phyloP scores from a whole-genome alignment of 805 yeast species.

The Torulaspora indica region DNA sequence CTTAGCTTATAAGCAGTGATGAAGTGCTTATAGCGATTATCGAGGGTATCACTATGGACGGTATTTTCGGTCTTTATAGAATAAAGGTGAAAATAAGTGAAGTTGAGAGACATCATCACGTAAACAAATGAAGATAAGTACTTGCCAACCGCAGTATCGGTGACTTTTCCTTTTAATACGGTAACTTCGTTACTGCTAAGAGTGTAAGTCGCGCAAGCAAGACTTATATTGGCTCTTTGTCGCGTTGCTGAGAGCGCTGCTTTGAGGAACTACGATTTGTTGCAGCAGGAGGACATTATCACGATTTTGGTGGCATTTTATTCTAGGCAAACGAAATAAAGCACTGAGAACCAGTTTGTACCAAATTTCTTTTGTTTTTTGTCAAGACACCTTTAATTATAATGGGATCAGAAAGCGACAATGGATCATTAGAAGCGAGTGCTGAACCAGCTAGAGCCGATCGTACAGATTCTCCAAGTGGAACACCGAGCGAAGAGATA shows the following conservation, averaged over 20 bases:
- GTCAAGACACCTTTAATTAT: not conserved
- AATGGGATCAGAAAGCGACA: slow-evolving; percentile 13
- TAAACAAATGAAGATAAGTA: slow-evolving; percentile 9
- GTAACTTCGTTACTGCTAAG: slow-evolving; percentile 11
- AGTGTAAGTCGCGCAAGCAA: not conserved
- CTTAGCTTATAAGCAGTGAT: too few species aligned
- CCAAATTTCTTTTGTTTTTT: not conserved
- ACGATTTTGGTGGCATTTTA: too few species aligned
- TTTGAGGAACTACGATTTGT: too few species aligned
- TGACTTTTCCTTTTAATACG: slow-evolving; percentile 8
- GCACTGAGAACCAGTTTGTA: too few species aligned
- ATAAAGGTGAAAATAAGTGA: slow-evolving; percentile 8
- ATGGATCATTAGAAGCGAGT: slow-evolving; percentile 5
- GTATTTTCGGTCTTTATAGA: slow-evolving; percentile 2
- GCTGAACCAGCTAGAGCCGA: slow-evolving; percentile 2
- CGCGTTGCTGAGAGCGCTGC: not conserved
- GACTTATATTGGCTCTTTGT: not conserved
- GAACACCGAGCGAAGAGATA: slow-evolving; percentile 3
- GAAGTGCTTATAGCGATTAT: not conserved
- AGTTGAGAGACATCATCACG: slow-evolving; percentile 14
- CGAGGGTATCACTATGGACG: slow-evolving; percentile 4
- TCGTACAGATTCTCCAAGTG: not conserved
- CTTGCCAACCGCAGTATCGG: not conserved
- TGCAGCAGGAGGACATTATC: not conserved
- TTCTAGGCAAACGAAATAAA: too few species aligned